Percentiles rank a stretch among this genome's conserved stretches.
Conservation (phyloP, 805 yeast species). For the Tetrapisispora phaffii region DNA sequence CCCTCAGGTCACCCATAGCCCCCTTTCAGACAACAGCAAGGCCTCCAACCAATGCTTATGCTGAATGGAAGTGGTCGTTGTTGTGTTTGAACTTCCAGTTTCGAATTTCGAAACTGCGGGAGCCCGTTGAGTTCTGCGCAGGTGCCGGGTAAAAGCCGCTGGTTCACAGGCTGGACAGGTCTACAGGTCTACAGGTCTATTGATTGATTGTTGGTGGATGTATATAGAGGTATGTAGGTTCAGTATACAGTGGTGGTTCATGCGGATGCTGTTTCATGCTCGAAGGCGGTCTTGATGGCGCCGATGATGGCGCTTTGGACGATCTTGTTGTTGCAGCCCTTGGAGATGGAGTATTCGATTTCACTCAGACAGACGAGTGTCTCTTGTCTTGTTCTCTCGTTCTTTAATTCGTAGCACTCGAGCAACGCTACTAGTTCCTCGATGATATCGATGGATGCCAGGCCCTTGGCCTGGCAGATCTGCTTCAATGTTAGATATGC, state of each 20-base stretch:
- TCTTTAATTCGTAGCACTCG: conserved; percentile 55
- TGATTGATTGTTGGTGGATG: too few species aligned
- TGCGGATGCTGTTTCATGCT: conserved; percentile 17
- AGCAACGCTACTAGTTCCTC: conserved; percentile 66
- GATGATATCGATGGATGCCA: conserved; percentile 81
- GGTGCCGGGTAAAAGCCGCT: too few species aligned
- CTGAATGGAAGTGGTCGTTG: too few species aligned
- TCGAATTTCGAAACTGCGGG: not conserved
- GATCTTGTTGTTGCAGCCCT: conserved; percentile 85
- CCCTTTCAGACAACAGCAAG: too few species aligned
- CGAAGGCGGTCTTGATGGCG: conserved; percentile 50
- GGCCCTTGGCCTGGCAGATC: conserved; percentile 63
- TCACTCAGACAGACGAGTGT: conserved; percentile 70
- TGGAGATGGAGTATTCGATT: conserved; percentile 81
- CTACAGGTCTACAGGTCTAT: too few species aligned
- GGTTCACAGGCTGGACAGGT: too few species aligned
- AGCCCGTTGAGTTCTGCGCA: too few species aligned
- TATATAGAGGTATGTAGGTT: not conserved
- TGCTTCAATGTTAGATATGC: conserved; percentile 56
- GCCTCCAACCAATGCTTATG: too few species aligned
- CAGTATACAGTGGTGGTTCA: not conserved
- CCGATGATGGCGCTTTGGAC: conserved; percentile 89
- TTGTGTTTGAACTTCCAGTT: not conserved
- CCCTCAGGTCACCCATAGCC: too few species aligned
- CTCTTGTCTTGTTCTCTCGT: conserved; percentile 45